Evolutionary conservation across 2,329 filamentous ascomycete species (phyloP).

Genomic region (Penicillium occitanis): DNA sequence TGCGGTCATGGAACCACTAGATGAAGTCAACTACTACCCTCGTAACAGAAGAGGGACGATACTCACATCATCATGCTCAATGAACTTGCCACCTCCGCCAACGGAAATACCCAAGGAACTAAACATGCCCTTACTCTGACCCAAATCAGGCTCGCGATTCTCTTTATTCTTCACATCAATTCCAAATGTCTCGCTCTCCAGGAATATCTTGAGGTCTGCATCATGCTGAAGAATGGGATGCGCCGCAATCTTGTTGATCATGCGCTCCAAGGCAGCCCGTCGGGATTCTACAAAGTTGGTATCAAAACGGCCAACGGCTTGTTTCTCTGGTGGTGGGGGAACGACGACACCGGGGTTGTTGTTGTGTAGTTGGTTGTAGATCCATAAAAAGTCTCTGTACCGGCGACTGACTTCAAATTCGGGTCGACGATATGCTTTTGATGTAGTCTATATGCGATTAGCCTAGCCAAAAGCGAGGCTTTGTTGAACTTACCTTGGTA

Average conservation of each 20-base stretch:
- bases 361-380: constrained; percentile 89
- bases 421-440: constrained; percentile 88
- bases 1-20: constrained; percentile 96
- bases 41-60: background rate
- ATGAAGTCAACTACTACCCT: constrained; percentile 18
- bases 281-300: constrained; percentile 94
- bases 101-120: constrained; percentile 78
- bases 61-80: constrained; percentile 92
- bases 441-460: constrained; percentile 67
- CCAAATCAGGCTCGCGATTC: constrained; percentile 77
- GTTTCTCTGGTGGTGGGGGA: constrained; percentile 94
- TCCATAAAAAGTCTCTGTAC: constrained; percentile 96
- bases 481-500: constrained; percentile 68
- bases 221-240: constrained; percentile 92
- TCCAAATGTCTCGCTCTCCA: constrained; percentile 95
- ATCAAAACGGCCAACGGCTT: constrained; percentile 93
- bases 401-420: constrained; percentile 92
- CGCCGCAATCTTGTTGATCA: constrained; percentile 92
- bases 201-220: constrained; percentile 88
- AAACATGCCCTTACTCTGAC: constrained; percentile 91
- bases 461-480: constrained; percentile 18
- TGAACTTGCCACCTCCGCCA: constrained; percentile 78
- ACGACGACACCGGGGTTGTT: constrained; percentile 96
- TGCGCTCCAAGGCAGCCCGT: constrained; percentile 87
- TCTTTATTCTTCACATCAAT: constrained; percentile 98